Base-by-base conservation (phyloP, 345 rosid genomes). In the Geranium rotundifolium region DNA sequence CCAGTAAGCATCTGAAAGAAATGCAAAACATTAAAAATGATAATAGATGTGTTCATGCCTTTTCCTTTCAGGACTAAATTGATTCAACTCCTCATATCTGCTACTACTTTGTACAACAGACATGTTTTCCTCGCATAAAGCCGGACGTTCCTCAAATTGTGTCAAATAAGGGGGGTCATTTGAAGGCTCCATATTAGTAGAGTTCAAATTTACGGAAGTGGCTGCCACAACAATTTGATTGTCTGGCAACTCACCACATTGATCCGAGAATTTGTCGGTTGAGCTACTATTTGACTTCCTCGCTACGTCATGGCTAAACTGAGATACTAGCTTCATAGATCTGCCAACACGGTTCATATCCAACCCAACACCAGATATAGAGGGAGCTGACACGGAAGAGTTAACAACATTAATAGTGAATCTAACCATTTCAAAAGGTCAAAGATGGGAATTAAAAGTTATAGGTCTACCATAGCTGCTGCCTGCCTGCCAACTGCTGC, bases 61-160 rank as follows among this genome's bases (percentile, higher is more conserved):
- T 63, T 67, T 71, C 56, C 16, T 63, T 39, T 66, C 59, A 58
- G 73, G 61, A 63, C 66, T 77, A 54, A 18, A 23, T 60, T 69
- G 71, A 69, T 49, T 60, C 49, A 54, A 61, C 50, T 66, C 63
- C 61, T 70, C 76, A 41, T 49, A 56, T n/a, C 17, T 58, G 17
- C 69, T 62, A 46, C 7, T 34, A 34, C 41, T 34, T 34, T 34
- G 7, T 34, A 4, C 41, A 34, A 34, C 41, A 34, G 57, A 15
- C 14, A 37, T 57, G 18, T 17, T 58, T 63, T 65, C 69, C 19
- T 72, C 70, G 34, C 46, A 62, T 34, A 58, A 56, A 63, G 55
- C 59, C 59, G 54, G 58, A 59, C 15, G 66, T 58, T 67, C 67
- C 27, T 75, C 56, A 64, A 37, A 72, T 19, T 41, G 55, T 46